Base-by-base conservation (phyloP, 768 basidiomycete genomes). In the Macrocybe gigantea region DNA sequence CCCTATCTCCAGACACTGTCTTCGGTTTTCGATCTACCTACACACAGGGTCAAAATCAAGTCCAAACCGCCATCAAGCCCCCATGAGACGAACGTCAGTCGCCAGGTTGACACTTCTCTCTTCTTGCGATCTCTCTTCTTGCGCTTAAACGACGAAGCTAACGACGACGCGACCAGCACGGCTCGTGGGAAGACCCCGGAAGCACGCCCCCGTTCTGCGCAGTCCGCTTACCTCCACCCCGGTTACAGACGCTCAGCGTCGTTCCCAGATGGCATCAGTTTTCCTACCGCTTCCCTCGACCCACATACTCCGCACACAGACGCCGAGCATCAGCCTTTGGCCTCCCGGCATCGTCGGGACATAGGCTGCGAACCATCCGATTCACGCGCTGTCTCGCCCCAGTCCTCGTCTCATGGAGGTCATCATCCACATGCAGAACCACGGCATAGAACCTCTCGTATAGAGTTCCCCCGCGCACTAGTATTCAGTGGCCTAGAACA, bases 401-500 rank as follows among this genome's bases (percentile, higher is more conserved):
- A 51, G 45, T 61, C 38, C 42, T 55, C 38, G 52, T 49, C 41
- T 3, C 71, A 70, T 54, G 57, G 69, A 22, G 22, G 22, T 22
- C 22, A 22, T 37, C 62, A 66, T 48, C 66, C 69, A 29, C 66
- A 70, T 49, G 62, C 70, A 33, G 56, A 64, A 15, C 55, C 63
- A 30, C 32, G 55, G 15, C 54, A 51, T 7, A 49, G 35, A 5
- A n/a, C 32, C 13, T 36, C 45, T 42, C 42, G 47, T 13, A 52
- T 65, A 14, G 56, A 72, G 49, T 56, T 71, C 65, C 84, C 88
- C 1, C 68, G 71, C 42, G 86, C 78, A 2, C 64, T 90, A 2
- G 83, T 89, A 3, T 60, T 88, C 6, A 78, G 85, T 2, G 84
- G 85, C 0, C 71, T 91, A n/a, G 87, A 90, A 57, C 64, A 81